phyloP scores from a whole-genome alignment of 495 filamentous ascomycete genomes.

The Daldinia decipiens region DNA sequence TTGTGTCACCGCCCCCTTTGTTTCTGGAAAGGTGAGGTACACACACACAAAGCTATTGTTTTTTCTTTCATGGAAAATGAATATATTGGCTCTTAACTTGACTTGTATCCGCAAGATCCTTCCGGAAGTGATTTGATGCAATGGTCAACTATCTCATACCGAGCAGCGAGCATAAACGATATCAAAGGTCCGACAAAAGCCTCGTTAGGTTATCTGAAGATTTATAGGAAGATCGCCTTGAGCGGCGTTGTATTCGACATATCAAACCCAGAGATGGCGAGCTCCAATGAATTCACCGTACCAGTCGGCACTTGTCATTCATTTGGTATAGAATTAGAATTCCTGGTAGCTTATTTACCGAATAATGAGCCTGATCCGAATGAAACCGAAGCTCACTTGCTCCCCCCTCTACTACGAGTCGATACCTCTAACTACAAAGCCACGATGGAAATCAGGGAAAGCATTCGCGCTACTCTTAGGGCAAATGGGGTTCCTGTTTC shows the following conservation, averaged over 20 bases:
- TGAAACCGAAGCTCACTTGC: constrained; percentile 12
- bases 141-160: not conserved
- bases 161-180: not conserved
- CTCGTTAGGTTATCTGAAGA: not conserved
- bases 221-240: constrained; percentile 2
- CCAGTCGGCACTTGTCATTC: constrained; percentile 30
- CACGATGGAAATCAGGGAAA: not conserved
- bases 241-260: not conserved
- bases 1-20: constrained; percentile 2
- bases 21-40: not conserved
- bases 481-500: constrained; percentile 29
- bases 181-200: not conserved
- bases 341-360: constrained; percentile 40
- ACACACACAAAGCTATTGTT: not conserved
- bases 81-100: not conserved
- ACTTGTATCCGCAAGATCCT: not conserved
- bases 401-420: constrained; percentile 40
- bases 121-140: not conserved
- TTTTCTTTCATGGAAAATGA: not conserved
- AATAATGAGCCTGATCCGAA: constrained; percentile 18
- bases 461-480: constrained; percentile 27
- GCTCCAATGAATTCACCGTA: constrained; percentile 8
- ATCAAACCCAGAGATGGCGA: constrained; percentile 25
- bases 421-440: not conserved
- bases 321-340: constrained; percentile 50